Base-by-base conservation (phyloP, 2,329 filamentous ascomycete species). In the Clonostachys sp. region DNA sequence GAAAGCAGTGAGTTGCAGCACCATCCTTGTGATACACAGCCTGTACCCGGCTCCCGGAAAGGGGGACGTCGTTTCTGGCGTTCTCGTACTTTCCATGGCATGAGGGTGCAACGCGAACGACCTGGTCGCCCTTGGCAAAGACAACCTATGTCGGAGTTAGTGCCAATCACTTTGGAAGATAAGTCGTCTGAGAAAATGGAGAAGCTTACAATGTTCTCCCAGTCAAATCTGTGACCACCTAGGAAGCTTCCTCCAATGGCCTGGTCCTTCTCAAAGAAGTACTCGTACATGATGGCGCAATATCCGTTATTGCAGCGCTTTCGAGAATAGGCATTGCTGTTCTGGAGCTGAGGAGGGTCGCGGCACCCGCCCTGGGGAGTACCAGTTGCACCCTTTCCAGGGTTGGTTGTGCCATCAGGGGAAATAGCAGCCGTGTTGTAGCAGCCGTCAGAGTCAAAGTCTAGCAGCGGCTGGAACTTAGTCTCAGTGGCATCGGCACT, bases 391-490 rank as follows among this genome's bases (percentile, higher is more conserved):
- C 18, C 55, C 1, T 56, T 53, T 3, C 60, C 60, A 0, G 53
- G 54, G 45, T 62, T 62, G 17, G 52, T 58, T 34, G 60, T 60
- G 24, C 72, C 70, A 9, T 59, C 48, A 1, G 56, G 57, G 49
- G 62, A 61, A 36, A 75, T 67, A 39, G 72, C 73, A n/a, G 73
- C 69, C 2, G 72, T 71, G 51, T 74, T 71, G 56, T 74, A 72
- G 54, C 68, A 71, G 9, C 67, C 61, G 41, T 71, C 66, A 1
- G 52, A 57, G 52, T 71, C 68, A 47, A 67, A 71, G 55, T 71
- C 67, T 5, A 69, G 55, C 9, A 58, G 48, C 9, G 67, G 67
- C 51, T 70, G 67, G 50, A 60, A 67, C 45, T 57, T 57, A 36
- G 62, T 55, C 48, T 69, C 67, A 30, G 55, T 47, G 12, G 59